Percentiles rank a stretch among this genome's conserved stretches.
phyloP scores from a whole-genome alignment of 2,329 filamentous ascomycete genomes.

The Cladorrhinum sp. region DNA sequence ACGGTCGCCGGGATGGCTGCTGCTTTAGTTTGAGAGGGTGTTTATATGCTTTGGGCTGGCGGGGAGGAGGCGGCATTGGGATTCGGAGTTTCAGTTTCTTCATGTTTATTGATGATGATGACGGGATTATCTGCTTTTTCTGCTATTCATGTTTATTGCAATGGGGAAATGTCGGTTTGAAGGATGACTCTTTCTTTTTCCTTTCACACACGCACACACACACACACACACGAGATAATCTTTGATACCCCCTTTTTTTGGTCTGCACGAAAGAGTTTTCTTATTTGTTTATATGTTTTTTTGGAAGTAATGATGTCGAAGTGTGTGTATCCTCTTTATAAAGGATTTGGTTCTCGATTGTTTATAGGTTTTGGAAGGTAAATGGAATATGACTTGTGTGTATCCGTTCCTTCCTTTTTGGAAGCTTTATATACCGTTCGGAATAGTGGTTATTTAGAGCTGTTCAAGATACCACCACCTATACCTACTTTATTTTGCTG shows the following conservation, averaged over 20 bases:
- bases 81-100: too few relatives aligned
- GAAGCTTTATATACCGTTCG: too few relatives aligned
- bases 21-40: not conserved
- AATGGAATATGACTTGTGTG: too few relatives aligned
- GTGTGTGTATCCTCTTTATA: not conserved
- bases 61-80: too few relatives aligned
- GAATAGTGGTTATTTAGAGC: too few relatives aligned
- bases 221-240: not conserved
- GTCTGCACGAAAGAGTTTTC: not conserved
- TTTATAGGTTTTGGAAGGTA: not conserved
- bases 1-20: constrained; percentile 10
- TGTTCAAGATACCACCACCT: too few relatives aligned
- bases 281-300: not conserved
- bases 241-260: constrained; percentile 5
- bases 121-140: not conserved
- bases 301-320: not conserved
- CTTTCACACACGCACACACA: not conserved
- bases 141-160: not conserved
- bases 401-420: too few relatives aligned
- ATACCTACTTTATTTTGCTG: too few relatives aligned
- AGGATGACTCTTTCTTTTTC: too few relatives aligned
- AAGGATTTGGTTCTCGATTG: not conserved
- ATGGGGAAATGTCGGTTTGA: too few relatives aligned
- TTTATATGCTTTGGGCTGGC: not conserved
- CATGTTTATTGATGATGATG: not conserved